Evolutionary conservation across 2,329 filamentous ascomycete species (phyloP).

Genomic region (Gnomoniopsis sp.): DNA sequence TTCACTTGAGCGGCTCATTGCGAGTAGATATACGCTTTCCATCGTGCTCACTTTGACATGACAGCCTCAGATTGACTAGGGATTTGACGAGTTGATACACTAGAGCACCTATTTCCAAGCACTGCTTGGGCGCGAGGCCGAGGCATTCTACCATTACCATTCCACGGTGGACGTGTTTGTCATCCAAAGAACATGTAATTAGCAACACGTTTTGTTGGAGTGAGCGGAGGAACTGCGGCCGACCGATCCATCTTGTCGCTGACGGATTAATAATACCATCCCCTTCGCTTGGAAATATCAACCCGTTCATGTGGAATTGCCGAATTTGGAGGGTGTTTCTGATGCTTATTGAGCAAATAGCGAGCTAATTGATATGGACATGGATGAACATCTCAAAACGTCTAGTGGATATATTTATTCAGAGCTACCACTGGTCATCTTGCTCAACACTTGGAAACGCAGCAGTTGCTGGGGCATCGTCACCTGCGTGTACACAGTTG

Average conservation of each 20-base stretch:
- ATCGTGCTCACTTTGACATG: background rate
- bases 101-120: background rate
- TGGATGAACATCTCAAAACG: background rate
- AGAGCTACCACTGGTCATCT: too few relatives aligned
- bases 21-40: background rate
- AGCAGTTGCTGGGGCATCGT: too few relatives aligned
- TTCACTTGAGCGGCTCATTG: background rate
- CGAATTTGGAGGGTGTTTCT: too few relatives aligned
- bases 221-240: background rate
- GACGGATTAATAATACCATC: background rate
- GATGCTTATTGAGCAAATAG: too few relatives aligned
- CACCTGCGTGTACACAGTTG: too few relatives aligned
- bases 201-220: background rate
- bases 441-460: too few relatives aligned
- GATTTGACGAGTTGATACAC: background rate
- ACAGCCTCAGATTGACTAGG: background rate
- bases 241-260: background rate
- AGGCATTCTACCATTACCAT: too few relatives aligned
- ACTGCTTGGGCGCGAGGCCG: background rate
- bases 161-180: too few relatives aligned
- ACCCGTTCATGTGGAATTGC: background rate
- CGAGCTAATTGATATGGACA: too few relatives aligned
- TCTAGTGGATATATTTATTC: background rate
- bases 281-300: background rate
- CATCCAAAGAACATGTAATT: background rate